Base-by-base conservation (phyloP, 345 rosid species). In the Aquilaria sinensis region DNA sequence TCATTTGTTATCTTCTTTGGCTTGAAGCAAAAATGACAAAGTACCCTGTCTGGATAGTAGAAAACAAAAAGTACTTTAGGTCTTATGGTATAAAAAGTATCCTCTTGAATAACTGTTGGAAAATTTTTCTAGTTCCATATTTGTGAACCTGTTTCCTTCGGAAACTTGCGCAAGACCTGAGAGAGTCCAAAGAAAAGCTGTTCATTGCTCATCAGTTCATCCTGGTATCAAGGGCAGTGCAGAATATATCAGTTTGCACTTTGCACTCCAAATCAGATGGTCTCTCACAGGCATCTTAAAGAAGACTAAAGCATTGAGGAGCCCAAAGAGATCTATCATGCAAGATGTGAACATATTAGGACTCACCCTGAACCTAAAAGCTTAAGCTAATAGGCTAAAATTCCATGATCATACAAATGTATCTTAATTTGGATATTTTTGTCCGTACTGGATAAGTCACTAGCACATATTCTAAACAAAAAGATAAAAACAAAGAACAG, bases 21-120 rank as follows among this genome's bases (percentile, higher is more conserved):
- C 89, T 88, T 93, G 78, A 86, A 93, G 90, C 98, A 93, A 85
- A 93, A 93, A 74, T 93, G 90, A 78, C 98, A 93, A 60, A 90
- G 97, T 45, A 93, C 92, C 65, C 96, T 80, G 77, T 93, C 98
- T 93, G 88, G 62, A 67, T 58, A 37, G 50, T 66, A 64, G 64
- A 67, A 70, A 62, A 74, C 50, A 66, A 59, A 56, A 43, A 64
- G 41, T 47, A 23, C 1, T 37, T 37, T 5, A 37, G 43, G 8
- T 37, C 43, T 37, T 37, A 37, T 37, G 5, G 5, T 5, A 37
- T 37, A 9, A 37, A 37, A 37, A 37, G 43, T 37, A 63, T 57
- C 51, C 66, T 59, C 49, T 60, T 65, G 31, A 54, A 37, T 37
- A 5, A 71, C 46, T 65, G 57, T 37, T 23, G 4, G 46, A 47